Evolutionary conservation across 1,139 yeast species (phyloP), one percentile per base, ranked within the genome.

Genomic region (Saccharomyces hybrid): DNA sequence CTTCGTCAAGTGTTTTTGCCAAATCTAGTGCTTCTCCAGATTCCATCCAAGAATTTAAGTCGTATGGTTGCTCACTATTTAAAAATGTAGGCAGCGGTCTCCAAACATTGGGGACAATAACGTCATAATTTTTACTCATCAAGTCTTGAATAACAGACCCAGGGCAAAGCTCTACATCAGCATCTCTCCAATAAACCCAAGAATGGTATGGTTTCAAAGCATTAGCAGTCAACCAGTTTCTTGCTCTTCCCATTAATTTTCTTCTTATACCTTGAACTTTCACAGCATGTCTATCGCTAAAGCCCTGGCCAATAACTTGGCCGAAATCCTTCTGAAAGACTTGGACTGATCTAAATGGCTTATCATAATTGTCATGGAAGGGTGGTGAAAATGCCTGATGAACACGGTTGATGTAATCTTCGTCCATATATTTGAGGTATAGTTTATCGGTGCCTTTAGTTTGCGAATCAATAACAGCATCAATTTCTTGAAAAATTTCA

Each of bases 21-120:
- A 88, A 75, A 65, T 85, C 88, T 47, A 87, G 71, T 1, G 93
- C 95, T 46, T 95, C 90, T 59, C 85, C 93, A 48, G 86, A 78
- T 71, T 88, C 96, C 65, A 85, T 89, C 96, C 96, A 88, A 38
- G 95, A 86, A 72, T 88, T 88, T 67, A 88, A 77, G 73, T 88
- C 96, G 66, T 88, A 88, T 0, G 96, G 96, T 69, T 88, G 96
- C 66, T 87, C 91, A 66, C 84, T 84, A 7, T 95, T 95, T 55
- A 88, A 76, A 91, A 93, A 88, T 69, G 85, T 93, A 1, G 96
- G 96, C 58, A 88, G 73, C 0, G 96, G 96, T 62, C 96, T 78
- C 96, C 96, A 88, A 50, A 88, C 95, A 65, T 88, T 88, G 26
- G 96, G 96, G 26, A 88, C 81, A 20, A 83, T 82, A 46, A 84